Evolutionary conservation across 371 early-diverging fungal genomes (phyloP).

Genomic region (Apophysomyces sp.): DNA sequence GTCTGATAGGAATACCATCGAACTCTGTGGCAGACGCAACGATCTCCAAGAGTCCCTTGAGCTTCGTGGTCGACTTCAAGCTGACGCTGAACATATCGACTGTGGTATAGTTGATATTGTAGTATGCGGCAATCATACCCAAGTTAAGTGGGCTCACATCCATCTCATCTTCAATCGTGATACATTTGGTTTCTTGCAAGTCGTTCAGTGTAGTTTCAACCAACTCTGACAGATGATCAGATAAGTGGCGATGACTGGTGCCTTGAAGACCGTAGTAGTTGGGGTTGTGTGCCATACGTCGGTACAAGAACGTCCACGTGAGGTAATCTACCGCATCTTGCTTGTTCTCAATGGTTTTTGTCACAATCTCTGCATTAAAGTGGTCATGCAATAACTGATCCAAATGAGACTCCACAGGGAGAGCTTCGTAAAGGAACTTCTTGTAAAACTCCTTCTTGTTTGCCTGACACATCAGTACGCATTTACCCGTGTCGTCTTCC

Average conservation of each 20-base stretch:
- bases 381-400: conserved; percentile 90
- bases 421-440: conserved; percentile 91
- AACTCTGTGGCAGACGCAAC: conserved; percentile 92
- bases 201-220: conserved; percentile 91
- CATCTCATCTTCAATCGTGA: conserved; percentile 81
- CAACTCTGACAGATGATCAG: conserved; percentile 91
- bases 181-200: conserved; percentile 85
- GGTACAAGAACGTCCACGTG: conserved; percentile 96
- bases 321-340: conserved; percentile 98
- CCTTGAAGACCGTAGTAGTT: conserved; percentile 95
- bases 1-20: conserved; percentile 88
- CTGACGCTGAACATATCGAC: conserved; percentile 92
- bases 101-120: conserved; percentile 91
- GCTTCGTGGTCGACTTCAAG: conserved; percentile 81
- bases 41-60: conserved; percentile 91
- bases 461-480: conserved; percentile 91
- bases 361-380: conserved; percentile 95
- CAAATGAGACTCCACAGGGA: conserved; percentile 94
- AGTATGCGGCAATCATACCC: conserved; percentile 97
- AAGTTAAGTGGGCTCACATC: conserved; percentile 86
- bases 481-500: conserved; percentile 71
- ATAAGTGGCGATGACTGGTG: conserved; percentile 82
- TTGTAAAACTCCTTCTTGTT: conserved; percentile 96
- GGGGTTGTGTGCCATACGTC: conserved; percentile 93
- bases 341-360: conserved; percentile 92